These are phyloP conservation scores for Isatis tinctoria DNA, from an alignment of 345 rosid species.

Conservation along the genomic window DNA sequence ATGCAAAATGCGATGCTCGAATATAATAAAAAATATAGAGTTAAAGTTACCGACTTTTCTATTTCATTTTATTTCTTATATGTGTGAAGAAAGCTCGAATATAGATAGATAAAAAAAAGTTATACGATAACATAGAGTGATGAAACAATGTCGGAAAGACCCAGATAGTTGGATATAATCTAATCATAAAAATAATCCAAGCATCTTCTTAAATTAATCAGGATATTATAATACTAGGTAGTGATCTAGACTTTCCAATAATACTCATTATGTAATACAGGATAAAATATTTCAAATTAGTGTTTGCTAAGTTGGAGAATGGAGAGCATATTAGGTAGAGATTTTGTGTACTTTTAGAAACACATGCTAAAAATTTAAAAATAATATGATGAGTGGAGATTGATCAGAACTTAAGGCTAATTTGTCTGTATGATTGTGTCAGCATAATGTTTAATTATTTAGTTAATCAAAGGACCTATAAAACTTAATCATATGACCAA, in stretches of 20 bases:
- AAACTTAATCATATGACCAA: constrained; percentile 23
- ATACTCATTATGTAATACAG: neutral
- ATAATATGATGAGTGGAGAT: constrained; percentile 21
- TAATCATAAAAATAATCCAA: neutral
- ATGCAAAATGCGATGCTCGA: neutral
- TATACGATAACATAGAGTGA: neutral
- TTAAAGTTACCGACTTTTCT: neutral
- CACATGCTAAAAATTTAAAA: constrained; percentile 15
- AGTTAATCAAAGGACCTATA: constrained; percentile 19
- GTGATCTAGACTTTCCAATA: constrained; percentile 21
- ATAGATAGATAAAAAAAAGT: constrained; percentile 1
- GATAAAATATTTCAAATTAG: constrained; percentile 3
- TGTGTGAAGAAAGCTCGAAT: constrained; percentile 6
- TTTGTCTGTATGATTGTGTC: constrained; percentile 37
- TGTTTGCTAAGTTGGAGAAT: constrained; percentile 28
- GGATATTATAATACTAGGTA: constrained; percentile 8
- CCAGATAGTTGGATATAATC: constrained; percentile 4
- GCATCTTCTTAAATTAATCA: constrained; percentile 14
- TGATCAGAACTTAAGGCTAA: constrained; percentile 30
- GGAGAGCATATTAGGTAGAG: constrained; percentile 32
- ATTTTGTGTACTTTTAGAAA: constrained; percentile 32
- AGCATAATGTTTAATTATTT: constrained; percentile 23
- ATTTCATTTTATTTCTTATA: neutral
- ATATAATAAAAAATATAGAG: neutral
- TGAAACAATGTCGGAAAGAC: constrained; percentile 13